These are phyloP conservation scores for Lactifluus piperatus DNA, from an alignment of 768 basidiomycete genomes.

Conservation along the genomic window DNA sequence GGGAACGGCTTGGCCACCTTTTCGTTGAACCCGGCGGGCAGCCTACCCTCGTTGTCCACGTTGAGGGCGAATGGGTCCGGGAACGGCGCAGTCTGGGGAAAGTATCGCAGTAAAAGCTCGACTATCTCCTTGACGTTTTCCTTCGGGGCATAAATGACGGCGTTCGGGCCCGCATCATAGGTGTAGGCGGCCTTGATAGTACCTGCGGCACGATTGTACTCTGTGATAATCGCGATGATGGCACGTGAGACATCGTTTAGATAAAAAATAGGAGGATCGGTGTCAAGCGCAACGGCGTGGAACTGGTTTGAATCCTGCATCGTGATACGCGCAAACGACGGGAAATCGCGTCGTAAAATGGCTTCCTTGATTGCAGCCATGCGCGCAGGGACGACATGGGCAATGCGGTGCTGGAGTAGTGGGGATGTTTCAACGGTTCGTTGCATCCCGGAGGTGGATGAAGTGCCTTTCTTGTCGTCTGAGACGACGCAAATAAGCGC, in stretches of 20 bases:
- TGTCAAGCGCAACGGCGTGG: slow-evolving; percentile 96
- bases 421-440: slow-evolving; percentile 88
- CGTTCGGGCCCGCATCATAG: slow-evolving; percentile 98
- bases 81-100: slow-evolving; percentile 76
- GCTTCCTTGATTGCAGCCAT: slow-evolving; percentile 80
- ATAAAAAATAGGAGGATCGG: slow-evolving; percentile 97
- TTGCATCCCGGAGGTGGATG: slow-evolving; percentile 95
- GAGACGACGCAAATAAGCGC: slow-evolving; percentile 96
- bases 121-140: slow-evolving; percentile 74
- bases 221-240: slow-evolving; percentile 86
- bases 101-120: slow-evolving; percentile 67
- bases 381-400: slow-evolving; percentile 74
- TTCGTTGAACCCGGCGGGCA: slow-evolving; percentile 68
- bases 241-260: slow-evolving; percentile 95
- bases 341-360: slow-evolving; percentile 74
- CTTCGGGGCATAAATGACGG: slow-evolving; percentile 86
- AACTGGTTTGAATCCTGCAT: slow-evolving; percentile 99
- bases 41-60: slow-evolving; percentile 36
- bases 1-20: slow-evolving; percentile 66
- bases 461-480: slow-evolving; percentile 94
- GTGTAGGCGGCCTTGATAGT: slow-evolving; percentile 89
- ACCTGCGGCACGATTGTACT: slow-evolving; percentile 79
- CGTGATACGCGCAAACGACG: slow-evolving; percentile 81
- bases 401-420: slow-evolving; percentile 84
- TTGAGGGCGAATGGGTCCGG: slow-evolving; percentile 61